Evolutionary conservation across 2,329 filamentous ascomycete genomes (phyloP), one percentile per base, ranked within the genome.

Genomic region (Fusarium odoratissimum): DNA sequence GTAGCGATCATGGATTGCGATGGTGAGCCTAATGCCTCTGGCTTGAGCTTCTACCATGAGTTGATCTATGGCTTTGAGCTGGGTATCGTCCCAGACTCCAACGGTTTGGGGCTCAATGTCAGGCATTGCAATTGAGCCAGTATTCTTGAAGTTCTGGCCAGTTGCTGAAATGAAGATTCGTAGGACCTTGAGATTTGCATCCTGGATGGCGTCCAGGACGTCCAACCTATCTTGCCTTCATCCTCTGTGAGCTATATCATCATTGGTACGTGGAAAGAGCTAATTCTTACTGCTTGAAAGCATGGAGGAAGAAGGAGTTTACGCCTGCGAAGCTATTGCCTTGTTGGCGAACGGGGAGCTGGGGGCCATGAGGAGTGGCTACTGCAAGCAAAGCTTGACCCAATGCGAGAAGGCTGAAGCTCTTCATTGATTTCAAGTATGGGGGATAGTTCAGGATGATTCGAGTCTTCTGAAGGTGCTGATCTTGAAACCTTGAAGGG

Each of bases 191-290:
- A 49, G 30, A 0, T 49, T 33, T 19, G 46, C 30, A 49, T 49
- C 11, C 11, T 49, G 23, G 8, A 49, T 49, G 11, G 46, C 30
- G 8, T 49, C 46, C 0, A 49, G 8, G 11, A 49, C 46, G 1
- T 49, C 30, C n/a, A 49, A 33, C 19, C 30, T 7, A 33, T 49
- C 46, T 8, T 49, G 30, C n/a, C 46, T 49, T 5, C 4, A 13
- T 28, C 28, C 28, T 28, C 28, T 28, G 16, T 49, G 8, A 49
- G 30, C 17, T 17, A 1, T 9, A 5, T 19, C 5, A 5, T 5
- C 3, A 13, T 23, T 17, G 28, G 10, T 23, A 9, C 0, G 0
- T 9, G 5, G 1, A 2, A 23, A 23, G 5, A 3, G 10, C 1
- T 23, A 1, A 7, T 1, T 8, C 21, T 19, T 23, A 33, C 46